Conservation (phyloP, 306 rosid species). For the Delonix regia region DNA sequence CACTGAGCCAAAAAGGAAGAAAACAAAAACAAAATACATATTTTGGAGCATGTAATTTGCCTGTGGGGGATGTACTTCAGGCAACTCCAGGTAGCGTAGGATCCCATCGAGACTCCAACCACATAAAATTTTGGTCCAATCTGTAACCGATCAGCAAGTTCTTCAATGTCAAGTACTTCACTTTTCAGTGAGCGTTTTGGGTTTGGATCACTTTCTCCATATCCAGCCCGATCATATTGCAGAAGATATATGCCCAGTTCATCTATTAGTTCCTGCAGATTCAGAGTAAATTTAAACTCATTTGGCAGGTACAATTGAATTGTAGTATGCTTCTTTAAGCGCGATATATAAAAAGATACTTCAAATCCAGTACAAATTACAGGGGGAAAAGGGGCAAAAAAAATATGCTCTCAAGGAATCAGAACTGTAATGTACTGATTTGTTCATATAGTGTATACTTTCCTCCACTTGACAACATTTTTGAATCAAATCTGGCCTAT, state of each 20-base stretch:
- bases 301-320: slow-evolving; percentile 26
- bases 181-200: slow-evolving; percentile 70
- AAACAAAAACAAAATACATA: slow-evolving; percentile 9
- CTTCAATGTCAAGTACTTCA: slow-evolving; percentile 86
- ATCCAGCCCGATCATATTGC: slow-evolving; percentile 85
- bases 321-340: slow-evolving; percentile 5
- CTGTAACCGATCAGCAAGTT: slow-evolving; percentile 78
- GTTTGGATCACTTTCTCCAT: slow-evolving; percentile 93
- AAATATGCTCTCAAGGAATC: background rate
- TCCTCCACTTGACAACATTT: background rate
- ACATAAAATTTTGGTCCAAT: slow-evolving; percentile 79
- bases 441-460: background rate
- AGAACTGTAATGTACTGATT: slow-evolving; percentile 1
- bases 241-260: slow-evolving; percentile 76
- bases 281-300: slow-evolving; percentile 44
- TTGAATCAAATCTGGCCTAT: background rate
- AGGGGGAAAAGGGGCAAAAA: background rate
- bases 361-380: slow-evolving; percentile 3
- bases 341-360: slow-evolving; percentile 9
- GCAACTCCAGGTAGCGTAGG: slow-evolving; percentile 90
- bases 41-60: slow-evolving; percentile 47
- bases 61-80: slow-evolving; percentile 82
- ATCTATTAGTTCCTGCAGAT: slow-evolving; percentile 77
- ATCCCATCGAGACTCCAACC: slow-evolving; percentile 91
- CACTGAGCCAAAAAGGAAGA: background rate